A percentile compares a stretch with the other conserved stretches of the same genome.
phyloP scores from a whole-genome alignment of 805 yeast species.

The Barnettozyma wickerhamii region DNA sequence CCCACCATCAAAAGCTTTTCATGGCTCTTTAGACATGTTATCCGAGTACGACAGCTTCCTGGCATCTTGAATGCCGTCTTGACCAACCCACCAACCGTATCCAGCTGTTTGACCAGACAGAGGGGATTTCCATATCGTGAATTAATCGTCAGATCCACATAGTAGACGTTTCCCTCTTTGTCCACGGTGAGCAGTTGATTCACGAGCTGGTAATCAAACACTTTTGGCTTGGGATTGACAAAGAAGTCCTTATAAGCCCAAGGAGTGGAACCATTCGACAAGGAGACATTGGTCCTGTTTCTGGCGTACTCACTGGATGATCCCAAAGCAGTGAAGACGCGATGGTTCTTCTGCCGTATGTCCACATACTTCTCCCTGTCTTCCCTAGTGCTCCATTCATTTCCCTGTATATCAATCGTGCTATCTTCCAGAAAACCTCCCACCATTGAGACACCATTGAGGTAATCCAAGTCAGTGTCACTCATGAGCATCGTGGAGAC shows the following conservation, averaged over 20 bases:
- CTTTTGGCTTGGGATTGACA: constrained; percentile 41
- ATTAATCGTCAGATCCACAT: constrained; percentile 1
- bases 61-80: constrained; percentile 39
- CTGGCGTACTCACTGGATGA: too few relatives aligned
- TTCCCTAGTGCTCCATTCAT: too few relatives aligned
- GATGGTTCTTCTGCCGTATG: too few relatives aligned
- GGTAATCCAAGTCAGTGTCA: too few relatives aligned
- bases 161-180: constrained; percentile 6
- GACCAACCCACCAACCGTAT: constrained; percentile 26
- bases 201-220: constrained; percentile 55
- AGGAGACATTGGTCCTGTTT: constrained; percentile 9
- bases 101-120: constrained; percentile 21
- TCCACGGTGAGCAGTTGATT: constrained; percentile 33
- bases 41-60: constrained; percentile 19
- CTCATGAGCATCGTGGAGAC: too few relatives aligned
- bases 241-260: constrained; percentile 32
- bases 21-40: background rate
- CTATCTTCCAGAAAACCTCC: too few relatives aligned
- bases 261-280: constrained; percentile 3
- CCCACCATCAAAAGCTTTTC: background rate
- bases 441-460: too few relatives aligned
- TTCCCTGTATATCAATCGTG: too few relatives aligned
- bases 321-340: too few relatives aligned
- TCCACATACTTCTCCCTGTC: too few relatives aligned
- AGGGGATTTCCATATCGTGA: background rate